These are phyloP conservation scores for Tylopilus cervinicoccineus DNA, from an alignment of 768 basidiomycete species.

Conservation along the genomic window DNA sequence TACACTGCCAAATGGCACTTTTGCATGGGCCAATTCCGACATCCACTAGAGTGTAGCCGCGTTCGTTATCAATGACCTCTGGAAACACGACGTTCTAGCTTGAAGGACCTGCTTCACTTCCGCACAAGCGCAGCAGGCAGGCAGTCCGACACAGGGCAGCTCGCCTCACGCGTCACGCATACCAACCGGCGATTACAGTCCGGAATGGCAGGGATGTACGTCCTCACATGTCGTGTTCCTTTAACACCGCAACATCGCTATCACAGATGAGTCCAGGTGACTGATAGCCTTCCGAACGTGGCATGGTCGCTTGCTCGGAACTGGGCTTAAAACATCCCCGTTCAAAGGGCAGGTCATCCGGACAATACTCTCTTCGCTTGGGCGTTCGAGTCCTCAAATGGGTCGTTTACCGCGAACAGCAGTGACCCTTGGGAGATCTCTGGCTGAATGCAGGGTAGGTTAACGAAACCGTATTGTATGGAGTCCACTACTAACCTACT, in stretches of 20 bases:
- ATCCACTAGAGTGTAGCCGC: no score
- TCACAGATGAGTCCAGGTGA: slow-evolving; percentile 60
- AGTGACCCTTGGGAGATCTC: slow-evolving; percentile 62
- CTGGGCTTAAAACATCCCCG: slow-evolving; percentile 62
- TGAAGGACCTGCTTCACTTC: neutral
- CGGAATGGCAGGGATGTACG: slow-evolving; percentile 61
- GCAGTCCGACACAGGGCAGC: neutral
- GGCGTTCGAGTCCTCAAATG: slow-evolving; percentile 52
- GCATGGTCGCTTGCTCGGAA: slow-evolving; percentile 47
- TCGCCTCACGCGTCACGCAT: slow-evolving; percentile 41
- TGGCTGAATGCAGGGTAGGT: slow-evolving; percentile 70
- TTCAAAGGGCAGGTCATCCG: slow-evolving; percentile 52
- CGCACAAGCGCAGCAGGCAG: neutral
- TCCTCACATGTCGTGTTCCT: slow-evolving; percentile 1
- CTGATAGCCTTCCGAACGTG: slow-evolving; percentile 51
- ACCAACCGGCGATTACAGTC: slow-evolving; percentile 44
- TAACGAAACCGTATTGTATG: no score
- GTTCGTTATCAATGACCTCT: no score
- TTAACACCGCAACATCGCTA: neutral
- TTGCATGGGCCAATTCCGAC: no score
- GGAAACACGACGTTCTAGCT: no score
- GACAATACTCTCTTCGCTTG: slow-evolving; percentile 66
- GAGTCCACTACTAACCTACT: neutral
- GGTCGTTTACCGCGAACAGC: slow-evolving; percentile 46
- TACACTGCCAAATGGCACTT: no score